Evolutionary conservation across 2,329 filamentous ascomycete species (phyloP).

Genomic region (Microdochium paspali): DNA sequence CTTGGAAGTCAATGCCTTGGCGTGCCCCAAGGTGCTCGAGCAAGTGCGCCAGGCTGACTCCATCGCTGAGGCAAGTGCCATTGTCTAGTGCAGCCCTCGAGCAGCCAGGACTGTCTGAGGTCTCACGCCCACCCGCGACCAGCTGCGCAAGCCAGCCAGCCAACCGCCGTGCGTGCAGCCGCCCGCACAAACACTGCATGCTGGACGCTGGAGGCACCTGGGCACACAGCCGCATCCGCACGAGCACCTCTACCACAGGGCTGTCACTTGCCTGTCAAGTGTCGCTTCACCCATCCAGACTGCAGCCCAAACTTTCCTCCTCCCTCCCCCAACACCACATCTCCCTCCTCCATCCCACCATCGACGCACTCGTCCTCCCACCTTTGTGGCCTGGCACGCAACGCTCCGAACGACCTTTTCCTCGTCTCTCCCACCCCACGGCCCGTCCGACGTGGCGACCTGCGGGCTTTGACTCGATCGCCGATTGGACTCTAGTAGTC

Average conservation of each 20-base stretch:
- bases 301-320: background rate
- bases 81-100: background rate
- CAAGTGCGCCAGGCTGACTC: background rate
- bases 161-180: background rate
- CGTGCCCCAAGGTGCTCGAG: background rate
- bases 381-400: background rate
- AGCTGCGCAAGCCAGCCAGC: too few species aligned
- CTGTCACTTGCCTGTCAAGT: conserved; percentile 1
- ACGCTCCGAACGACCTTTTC: background rate
- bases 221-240: background rate
- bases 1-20: background rate
- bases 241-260: background rate
- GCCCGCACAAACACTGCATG: background rate
- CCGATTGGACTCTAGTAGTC: background rate
- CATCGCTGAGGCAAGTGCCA: background rate
- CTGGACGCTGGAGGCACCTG: too few species aligned
- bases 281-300: background rate
- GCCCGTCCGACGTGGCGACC: background rate
- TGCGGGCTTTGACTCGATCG: background rate
- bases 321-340: background rate
- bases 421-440: background rate
- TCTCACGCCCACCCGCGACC: too few species aligned
- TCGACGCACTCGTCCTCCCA: background rate
- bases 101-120: background rate
- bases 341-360: background rate